Evolutionary conservation across 352 stramenopile genomes (phyloP), one percentile per base, ranked within the genome.

Genomic region (Pythium myriotylum): DNA sequence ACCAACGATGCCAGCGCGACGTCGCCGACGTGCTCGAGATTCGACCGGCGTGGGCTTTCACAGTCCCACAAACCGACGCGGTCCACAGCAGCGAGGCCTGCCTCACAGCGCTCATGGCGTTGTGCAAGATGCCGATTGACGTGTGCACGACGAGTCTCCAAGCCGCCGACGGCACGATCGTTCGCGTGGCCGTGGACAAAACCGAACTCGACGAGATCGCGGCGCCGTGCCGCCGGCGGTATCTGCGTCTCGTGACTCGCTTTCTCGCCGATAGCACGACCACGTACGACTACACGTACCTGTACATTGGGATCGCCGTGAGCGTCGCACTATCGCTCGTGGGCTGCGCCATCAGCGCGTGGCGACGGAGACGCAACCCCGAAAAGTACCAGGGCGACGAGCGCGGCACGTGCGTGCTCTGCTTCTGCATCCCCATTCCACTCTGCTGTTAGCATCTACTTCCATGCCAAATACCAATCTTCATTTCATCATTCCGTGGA

Each of bases 21-120:
- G 43, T 53, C 17, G 43, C 40, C 6, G 27, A 23, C 17, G 32
- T 45, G 26, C 26, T 14, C 26, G 41, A 52, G 5, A 19, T 17
- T 22, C 32, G 23, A 19, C 22, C 51, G 20, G n/a, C 51, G 16
- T 61, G 54, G 54, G 24, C 51, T 41, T 61, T 61, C 54, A 43
- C 41, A 2, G 14, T 43, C 16, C n/a, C 20, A 40, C 14, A 53
- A 13, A 53, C 29, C 16, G 41, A 61, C 43, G 22, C 22, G 13
- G 29, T 61, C 26, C 54, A 53, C 54, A n/a, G 54, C 32, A 61
- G 54, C 22, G 54, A 52, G 26, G 54, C 54, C n/a, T 61, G 54
- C 29, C 26, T 53, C 26, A 53, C 54, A 6, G 35, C 27, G 2
- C 27, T 61, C 4, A 10, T 45, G 5, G 27, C 27, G n/a, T 27